A percentile compares a stretch with the other conserved stretches of the same genome.
Conservation (phyloP, 495 filamentous ascomycete species). For the Penicillium bovifimosum region DNA sequence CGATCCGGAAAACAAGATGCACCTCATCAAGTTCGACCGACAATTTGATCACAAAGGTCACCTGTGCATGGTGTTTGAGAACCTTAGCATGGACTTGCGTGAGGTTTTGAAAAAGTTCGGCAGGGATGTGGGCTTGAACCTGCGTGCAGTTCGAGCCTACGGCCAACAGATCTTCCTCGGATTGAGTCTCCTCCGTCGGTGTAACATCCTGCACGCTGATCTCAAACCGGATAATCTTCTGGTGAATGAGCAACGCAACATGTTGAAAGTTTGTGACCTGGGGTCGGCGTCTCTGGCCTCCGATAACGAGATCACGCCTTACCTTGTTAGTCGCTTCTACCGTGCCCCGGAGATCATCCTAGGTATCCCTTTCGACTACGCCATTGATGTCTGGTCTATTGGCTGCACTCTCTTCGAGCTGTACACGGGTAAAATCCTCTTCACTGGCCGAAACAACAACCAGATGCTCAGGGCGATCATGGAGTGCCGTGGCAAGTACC, state of each 20-base stretch:
- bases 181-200: constrained; percentile 76
- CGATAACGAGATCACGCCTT: constrained; percentile 87
- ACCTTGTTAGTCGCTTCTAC: constrained; percentile 95
- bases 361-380: constrained; percentile 89
- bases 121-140: constrained; percentile 84
- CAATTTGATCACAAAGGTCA: constrained; percentile 92
- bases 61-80: constrained; percentile 95
- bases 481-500: constrained; percentile 92
- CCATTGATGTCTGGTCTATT: constrained; percentile 95
- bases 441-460: constrained; percentile 92
- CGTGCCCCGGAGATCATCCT: constrained; percentile 95
- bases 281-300: constrained; percentile 86
- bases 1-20: constrained; percentile 87
- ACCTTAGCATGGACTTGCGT: constrained; percentile 84
- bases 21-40: constrained; percentile 80
- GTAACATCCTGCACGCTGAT: constrained; percentile 91
- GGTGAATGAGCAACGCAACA: constrained; percentile 75
- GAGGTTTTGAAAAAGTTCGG: constrained; percentile 96
- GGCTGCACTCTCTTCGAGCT: constrained; percentile 96
- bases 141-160: constrained; percentile 79
- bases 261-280: constrained; percentile 92
- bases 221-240: constrained; percentile 97
- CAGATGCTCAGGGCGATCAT: constrained; percentile 95
- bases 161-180: constrained; percentile 93
- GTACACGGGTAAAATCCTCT: constrained; percentile 95